These are phyloP conservation scores for Obba rivulosa DNA, from an alignment of 768 basidiomycete genomes.

Conservation along the genomic window DNA sequence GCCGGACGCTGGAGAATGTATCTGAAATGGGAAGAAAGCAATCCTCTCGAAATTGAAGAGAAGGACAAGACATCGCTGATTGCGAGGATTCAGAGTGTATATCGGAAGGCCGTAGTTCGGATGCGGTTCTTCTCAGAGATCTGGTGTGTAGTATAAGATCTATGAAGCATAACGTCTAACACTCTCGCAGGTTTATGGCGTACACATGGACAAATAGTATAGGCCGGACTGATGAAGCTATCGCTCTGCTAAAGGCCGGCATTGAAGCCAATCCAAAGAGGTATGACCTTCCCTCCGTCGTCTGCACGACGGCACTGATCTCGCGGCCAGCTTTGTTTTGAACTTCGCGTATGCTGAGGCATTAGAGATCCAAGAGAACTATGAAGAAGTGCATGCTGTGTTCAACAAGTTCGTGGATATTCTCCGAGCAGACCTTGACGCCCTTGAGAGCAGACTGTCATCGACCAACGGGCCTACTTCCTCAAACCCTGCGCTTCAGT, in stretches of 20 bases:
- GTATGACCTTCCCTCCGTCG: conserved; percentile 27
- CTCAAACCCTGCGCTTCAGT: conserved; percentile 23
- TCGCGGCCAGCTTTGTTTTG: conserved; percentile 65
- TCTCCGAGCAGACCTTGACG: conserved; percentile 61
- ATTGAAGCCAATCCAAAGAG: conserved; percentile 84
- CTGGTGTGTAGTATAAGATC: conserved; percentile 64
- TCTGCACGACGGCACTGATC: neutral
- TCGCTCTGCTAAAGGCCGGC: conserved; percentile 75
- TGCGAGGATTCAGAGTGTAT: conserved; percentile 72
- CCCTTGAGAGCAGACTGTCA: conserved; percentile 42
- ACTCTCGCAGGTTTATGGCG: conserved; percentile 76
- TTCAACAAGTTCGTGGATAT: conserved; percentile 70
- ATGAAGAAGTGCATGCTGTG: conserved; percentile 60
- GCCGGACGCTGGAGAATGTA: conserved; percentile 90
- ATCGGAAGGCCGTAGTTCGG: conserved; percentile 83
- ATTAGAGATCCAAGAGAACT: conserved; percentile 58
- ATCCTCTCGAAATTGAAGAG: conserved; percentile 89
- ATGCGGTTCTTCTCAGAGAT: conserved; percentile 96
- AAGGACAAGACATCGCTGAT: conserved; percentile 65
- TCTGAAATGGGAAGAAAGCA: conserved; percentile 92
- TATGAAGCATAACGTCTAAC: no score
- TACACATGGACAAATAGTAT: conserved; percentile 74
- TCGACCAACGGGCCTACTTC: conserved; percentile 33
- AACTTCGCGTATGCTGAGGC: conserved; percentile 84
- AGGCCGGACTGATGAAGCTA: conserved; percentile 74